phyloP scores from a whole-genome alignment of 768 basidiomycete species.

The Leccinum disarticulatum region DNA sequence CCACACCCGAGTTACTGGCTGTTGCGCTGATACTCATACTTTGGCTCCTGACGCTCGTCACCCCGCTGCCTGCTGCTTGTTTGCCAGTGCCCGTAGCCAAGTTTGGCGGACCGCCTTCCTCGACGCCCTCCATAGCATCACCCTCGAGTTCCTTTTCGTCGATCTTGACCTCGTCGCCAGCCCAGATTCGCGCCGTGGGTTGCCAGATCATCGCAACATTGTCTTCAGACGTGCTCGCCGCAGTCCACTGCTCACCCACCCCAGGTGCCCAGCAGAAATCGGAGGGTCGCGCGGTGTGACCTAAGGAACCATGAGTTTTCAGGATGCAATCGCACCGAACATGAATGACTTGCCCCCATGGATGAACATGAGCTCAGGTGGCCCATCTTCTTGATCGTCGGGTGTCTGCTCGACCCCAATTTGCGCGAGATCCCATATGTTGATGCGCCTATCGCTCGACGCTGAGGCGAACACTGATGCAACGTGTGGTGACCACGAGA shows the following conservation, averaged over 20 bases:
- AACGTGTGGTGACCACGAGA: conserved; percentile 95
- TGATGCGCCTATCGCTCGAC: conserved; percentile 89
- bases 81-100: conserved; percentile 13
- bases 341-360: conserved; percentile 72
- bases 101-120: conserved; percentile 35
- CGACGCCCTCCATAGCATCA: conserved; percentile 76
- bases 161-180: conserved; percentile 83
- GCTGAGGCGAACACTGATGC: conserved; percentile 93
- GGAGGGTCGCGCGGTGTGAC: conserved; percentile 85
- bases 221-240: conserved; percentile 89
- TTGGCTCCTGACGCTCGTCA: conserved; percentile 49
- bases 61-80: conserved; percentile 27
- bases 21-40: conserved; percentile 62
- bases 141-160: conserved; percentile 84
- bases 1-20: conserved; percentile 50
- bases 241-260: conserved; percentile 78
- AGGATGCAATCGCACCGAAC: background rate
- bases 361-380: conserved; percentile 93
- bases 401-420: conserved; percentile 97
- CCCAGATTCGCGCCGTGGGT: conserved; percentile 92
- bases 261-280: conserved; percentile 97
- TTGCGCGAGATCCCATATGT: conserved; percentile 90
- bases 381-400: conserved; percentile 97
- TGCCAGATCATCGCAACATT: conserved; percentile 98
- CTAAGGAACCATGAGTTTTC: conserved; percentile 37